Evolutionary conservation across 2,329 filamentous ascomycete genomes (phyloP).

Genomic region (Helotiales sp.): DNA sequence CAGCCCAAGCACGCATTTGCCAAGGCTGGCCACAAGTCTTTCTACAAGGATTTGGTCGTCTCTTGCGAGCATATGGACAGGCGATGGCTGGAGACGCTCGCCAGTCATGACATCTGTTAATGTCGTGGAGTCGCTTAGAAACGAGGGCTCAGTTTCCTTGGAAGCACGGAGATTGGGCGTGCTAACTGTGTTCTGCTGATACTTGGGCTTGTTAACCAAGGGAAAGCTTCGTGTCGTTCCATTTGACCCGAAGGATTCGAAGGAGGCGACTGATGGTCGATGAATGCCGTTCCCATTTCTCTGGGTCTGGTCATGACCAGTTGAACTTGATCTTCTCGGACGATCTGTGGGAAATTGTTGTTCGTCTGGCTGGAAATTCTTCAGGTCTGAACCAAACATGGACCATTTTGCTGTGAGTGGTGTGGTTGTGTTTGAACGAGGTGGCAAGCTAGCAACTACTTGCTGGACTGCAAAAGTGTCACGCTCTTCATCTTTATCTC

Average conservation of each 20-base stretch:
- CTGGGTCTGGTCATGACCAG: constrained; percentile 23
- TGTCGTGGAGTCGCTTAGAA: constrained; percentile 29
- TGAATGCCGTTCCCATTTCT: constrained; percentile 44
- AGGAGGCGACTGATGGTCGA: constrained; percentile 61
- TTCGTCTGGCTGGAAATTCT: constrained; percentile 19
- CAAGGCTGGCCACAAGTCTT: constrained; percentile 62
- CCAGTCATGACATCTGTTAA: constrained; percentile 25
- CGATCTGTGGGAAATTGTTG: constrained; percentile 15
- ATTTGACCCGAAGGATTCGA: constrained; percentile 48
- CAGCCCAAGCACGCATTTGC: constrained; percentile 63
- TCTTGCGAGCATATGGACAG: constrained; percentile 42
- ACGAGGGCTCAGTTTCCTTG: constrained; percentile 25
- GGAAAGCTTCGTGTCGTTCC: constrained; percentile 68
- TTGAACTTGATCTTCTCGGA: constrained; percentile 26
- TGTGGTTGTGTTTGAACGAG: constrained; percentile 18
- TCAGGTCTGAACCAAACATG: constrained; percentile 36
- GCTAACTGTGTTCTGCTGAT: constrained; percentile 13
- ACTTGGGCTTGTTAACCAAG: constrained; percentile 58
- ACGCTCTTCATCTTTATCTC: constrained; percentile 46
- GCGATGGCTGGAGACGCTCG: constrained; percentile 34
- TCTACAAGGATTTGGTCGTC: constrained; percentile 67
- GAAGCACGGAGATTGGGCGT: constrained; percentile 17
- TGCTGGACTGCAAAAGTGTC: constrained; percentile 47
- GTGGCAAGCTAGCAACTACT: constrained; percentile 26
- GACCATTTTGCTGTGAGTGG: constrained; percentile 35